A percentile compares a stretch with the other conserved stretches of the same genome.
These are phyloP conservation scores for Sphaceloma murrayae DNA, from an alignment of 2,329 filamentous ascomycete species.

Conservation along the genomic window DNA sequence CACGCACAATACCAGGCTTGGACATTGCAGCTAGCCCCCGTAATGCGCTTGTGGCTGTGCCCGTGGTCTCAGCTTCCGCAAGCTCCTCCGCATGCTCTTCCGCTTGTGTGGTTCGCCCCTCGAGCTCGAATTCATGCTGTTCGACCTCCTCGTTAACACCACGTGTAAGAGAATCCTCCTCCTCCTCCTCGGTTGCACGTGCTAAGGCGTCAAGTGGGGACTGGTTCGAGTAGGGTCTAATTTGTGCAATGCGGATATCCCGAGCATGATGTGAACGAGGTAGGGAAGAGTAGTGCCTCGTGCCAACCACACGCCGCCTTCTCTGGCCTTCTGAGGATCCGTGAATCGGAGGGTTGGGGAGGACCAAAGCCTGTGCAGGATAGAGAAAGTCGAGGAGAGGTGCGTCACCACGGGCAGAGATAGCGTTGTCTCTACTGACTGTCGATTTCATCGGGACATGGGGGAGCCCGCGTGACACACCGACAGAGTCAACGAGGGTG, in stretches of 20 bases:
- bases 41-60: too few species aligned
- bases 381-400: conserved; percentile 41
- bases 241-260: conserved; percentile 7
- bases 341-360: neutral
- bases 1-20: neutral
- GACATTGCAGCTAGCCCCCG: too few species aligned
- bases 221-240: conserved; percentile 6
- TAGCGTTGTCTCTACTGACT: conserved; percentile 14
- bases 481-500: conserved; percentile 22
- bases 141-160: too few species aligned
- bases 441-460: conserved; percentile 17
- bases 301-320: conserved; percentile 5
- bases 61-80: too few species aligned
- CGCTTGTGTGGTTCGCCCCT: too few species aligned
- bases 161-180: neutral
- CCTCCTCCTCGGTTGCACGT: neutral
- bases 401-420: conserved; percentile 8
- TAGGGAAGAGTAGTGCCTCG: conserved; percentile 3
- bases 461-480: neutral
- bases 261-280: neutral
- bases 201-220: conserved; percentile 4
- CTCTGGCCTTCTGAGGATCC: neutral
- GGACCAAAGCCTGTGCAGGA: conserved; percentile 36
- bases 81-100: too few species aligned
- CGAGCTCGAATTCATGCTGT: too few species aligned